Base-by-base conservation (phyloP, 2,329 filamentous ascomycete genomes). In the Chrysoporthe cubensis region DNA sequence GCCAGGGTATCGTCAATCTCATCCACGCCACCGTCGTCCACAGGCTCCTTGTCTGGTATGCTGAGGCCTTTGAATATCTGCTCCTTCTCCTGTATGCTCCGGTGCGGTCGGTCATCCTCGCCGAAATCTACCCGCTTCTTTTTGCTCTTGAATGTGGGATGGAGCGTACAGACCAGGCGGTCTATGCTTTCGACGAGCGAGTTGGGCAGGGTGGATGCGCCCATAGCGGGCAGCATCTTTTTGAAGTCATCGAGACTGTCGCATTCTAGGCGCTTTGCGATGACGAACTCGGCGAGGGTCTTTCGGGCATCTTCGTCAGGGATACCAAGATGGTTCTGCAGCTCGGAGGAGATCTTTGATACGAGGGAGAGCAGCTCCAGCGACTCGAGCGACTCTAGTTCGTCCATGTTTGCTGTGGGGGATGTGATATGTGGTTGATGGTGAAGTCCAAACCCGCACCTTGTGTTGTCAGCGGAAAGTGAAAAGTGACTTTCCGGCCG, bases 261-360 rank as follows among this genome's bases (percentile, higher is more conserved):
- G 81, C 89, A 91, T 85, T 94, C 88, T 77, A 91, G 80, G 74
- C 97, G 93, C 77, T 97, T 91, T 70, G 92, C 92, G 76, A 99
- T 97, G 75, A 99, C 89, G 77, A 97, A 99, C 80, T 99, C 96
- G 73, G 96, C 94, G 37, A 99, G 88, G 5, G 93, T 97, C 80
- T 97, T 97, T 14, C 68, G 66, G 48, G 66, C 66, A n/a, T 70
- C 63, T 34, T 68, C 50, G 81, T 99, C 94, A 77, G 88, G 91
- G 74, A 97, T 89, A 66, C 94, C 93, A 69, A 98, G 81, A 80
- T 99, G 93, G 76, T 99, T 99, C 75, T 97, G 91, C 64, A 99
- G 85, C 80, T 99, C 96, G 21, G 92, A 95, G 16, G 94, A 94
- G 74, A 99, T 93, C 79, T 95, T 97, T 62, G 93, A 96, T 66